Evolutionary conservation across 169 alveolate genomes (phyloP), one percentile per base, ranked within the genome.

Genomic region (Ichthyophthirius multifiliis): DNA sequence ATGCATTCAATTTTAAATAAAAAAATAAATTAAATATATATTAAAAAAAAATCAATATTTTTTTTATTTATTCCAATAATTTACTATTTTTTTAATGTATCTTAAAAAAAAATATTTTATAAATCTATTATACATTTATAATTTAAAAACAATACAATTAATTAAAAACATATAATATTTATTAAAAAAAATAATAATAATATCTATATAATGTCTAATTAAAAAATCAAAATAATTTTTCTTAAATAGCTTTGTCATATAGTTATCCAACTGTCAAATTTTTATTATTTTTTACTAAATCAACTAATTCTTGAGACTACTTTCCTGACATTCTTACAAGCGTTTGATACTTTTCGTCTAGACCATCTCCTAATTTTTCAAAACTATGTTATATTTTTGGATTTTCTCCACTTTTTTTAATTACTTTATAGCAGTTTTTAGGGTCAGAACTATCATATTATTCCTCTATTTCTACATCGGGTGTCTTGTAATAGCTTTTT

Each of bases 301-400:
- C 71, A 27, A 34, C 31, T 39, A 55, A 27, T 15, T 55, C 71
- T 27, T 55, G 23, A 1, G 71, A 15, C 31, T 39, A 27, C 31
- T 55, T 55, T n/a, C 71, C 71, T 27, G 71, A 27, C 71, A 55
- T 55, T 39, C 23, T 55, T 12, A 34, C 23, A 55, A 55, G 71
- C 31, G 43, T 55, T n/a, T 55, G 43, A 55, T 27, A 55, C 18
- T 55, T 55, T 55, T 55, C 71, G 31, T 55, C 71, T 39, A 55
- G 23, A 27, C 71, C 71, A 15, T 55, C 71, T 27, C 71, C 71
- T 39, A 55, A n/a, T n/a, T n/a, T n/a, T n/a, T n/a, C n/a, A n/a
- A n/a, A n/a, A n/a, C 5, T 2, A 5, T 55, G 43, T 3, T 27
- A 1, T 13, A 55, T 55, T 55, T 55, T 3, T 27, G 18, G 71